phyloP scores from a whole-genome alignment of 305 asterid genomes.

The Fraxinus angustifolia region DNA sequence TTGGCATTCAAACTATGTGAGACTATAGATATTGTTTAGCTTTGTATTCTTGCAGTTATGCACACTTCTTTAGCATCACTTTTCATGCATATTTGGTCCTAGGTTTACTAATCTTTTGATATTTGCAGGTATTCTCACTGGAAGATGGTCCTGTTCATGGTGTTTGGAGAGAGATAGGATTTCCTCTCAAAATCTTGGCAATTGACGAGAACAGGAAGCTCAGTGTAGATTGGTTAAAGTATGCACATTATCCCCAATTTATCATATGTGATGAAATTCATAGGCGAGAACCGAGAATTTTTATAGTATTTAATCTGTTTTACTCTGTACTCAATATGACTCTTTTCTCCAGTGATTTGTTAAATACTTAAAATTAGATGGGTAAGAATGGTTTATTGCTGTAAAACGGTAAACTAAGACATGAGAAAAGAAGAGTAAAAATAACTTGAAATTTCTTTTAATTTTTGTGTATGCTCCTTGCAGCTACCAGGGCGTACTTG shows the following conservation, averaged over 20 bases:
- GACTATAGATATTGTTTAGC: not conserved
- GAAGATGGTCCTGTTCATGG: conserved; percentile 65
- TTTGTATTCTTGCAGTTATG: not conserved
- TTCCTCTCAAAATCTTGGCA: conserved; percentile 43
- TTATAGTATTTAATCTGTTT: not conserved
- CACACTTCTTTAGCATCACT: not conserved
- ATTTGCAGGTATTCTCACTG: conserved; percentile 66
- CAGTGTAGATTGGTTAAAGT: conserved; percentile 87
- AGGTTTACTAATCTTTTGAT: conserved; percentile 1
- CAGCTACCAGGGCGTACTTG: conserved; percentile 83
- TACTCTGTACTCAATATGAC: not conserved
- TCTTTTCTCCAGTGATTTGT: not conserved
- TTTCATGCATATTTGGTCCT: not conserved
- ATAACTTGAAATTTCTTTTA: conserved; percentile 5
- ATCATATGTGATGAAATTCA: conserved; percentile 2
- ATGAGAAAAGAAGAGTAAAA: not conserved
- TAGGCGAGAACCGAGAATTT: not conserved
- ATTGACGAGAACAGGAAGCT: conserved; percentile 42
- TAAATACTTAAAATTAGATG: not conserved
- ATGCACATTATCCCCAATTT: conserved; percentile 27
- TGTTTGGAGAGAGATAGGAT: conserved; percentile 59
- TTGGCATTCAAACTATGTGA: not conserved
- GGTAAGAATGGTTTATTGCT: not conserved
- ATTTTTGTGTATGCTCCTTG: conserved; percentile 29
- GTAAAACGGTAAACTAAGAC: not conserved